Evolutionary conservation across 2,329 filamentous ascomycete genomes (phyloP).

Genomic region (Ascocoryne sarcoides): DNA sequence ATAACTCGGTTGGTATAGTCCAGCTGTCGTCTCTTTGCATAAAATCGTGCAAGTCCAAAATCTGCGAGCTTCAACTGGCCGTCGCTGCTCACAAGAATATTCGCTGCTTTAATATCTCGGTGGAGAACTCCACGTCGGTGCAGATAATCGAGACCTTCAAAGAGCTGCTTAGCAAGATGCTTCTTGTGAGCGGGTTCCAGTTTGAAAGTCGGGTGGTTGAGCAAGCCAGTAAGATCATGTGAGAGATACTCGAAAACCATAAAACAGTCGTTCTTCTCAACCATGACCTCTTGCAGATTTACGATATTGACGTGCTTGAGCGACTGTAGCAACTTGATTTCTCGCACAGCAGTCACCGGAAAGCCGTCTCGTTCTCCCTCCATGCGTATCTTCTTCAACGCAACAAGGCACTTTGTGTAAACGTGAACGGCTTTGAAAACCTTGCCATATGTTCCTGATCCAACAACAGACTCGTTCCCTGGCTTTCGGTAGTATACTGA

Average conservation of each 20-base stretch:
- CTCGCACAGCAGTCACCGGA: constrained; percentile 80
- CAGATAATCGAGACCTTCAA: constrained; percentile 87
- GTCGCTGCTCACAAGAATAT: constrained; percentile 86
- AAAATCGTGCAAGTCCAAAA: constrained; percentile 93
- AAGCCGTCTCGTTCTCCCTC: constrained; percentile 87
- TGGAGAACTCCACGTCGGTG: constrained; percentile 91
- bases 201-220: constrained; percentile 89
- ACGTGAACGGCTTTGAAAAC: constrained; percentile 91
- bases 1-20: constrained; percentile 99
- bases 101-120: constrained; percentile 96
- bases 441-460: constrained; percentile 91
- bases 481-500: constrained; percentile 94
- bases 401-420: constrained; percentile 77
- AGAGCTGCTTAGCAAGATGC: constrained; percentile 84
- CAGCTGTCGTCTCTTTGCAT: constrained; percentile 80
- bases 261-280: constrained; percentile 96
- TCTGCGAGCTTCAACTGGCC: constrained; percentile 89
- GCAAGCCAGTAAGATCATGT: constrained; percentile 86
- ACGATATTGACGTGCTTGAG: constrained; percentile 77
- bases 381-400: constrained; percentile 87
- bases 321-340: constrained; percentile 87
- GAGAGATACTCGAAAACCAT: constrained; percentile 99
- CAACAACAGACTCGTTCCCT: constrained; percentile 94
- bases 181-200: constrained; percentile 84
- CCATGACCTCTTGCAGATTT: constrained; percentile 85